Percentiles rank a stretch among this genome's conserved stretches.
phyloP scores from a whole-genome alignment of 2,329 filamentous ascomycete genomes.

The Sclerotinia subarctica region DNA sequence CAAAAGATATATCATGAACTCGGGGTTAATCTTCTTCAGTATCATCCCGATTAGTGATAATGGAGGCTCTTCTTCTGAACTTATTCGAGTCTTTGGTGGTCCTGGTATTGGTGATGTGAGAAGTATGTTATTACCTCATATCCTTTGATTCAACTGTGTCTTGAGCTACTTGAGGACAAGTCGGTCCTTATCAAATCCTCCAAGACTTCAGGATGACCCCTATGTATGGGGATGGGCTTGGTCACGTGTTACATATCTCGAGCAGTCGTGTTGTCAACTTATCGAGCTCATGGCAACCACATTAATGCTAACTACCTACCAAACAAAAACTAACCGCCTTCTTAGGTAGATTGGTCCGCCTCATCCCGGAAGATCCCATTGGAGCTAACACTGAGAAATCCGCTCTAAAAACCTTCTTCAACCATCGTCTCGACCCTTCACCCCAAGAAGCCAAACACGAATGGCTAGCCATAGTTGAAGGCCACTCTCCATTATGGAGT shows the following conservation, averaged over 20 bases:
- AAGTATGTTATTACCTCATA: constrained; percentile 50
- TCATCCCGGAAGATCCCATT: constrained; percentile 68
- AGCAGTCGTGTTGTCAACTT: not conserved
- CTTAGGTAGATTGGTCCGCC: constrained; percentile 77
- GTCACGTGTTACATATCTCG: not conserved
- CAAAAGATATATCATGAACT: not conserved
- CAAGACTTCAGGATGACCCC: not conserved
- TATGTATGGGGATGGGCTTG: not conserved
- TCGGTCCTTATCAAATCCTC: not conserved
- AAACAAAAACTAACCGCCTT: not conserved
- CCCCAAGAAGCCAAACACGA: constrained; percentile 63
- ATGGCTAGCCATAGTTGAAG: constrained; percentile 88
- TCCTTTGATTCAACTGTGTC: not conserved
- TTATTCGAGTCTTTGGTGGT: constrained; percentile 91
- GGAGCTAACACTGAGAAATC: constrained; percentile 55
- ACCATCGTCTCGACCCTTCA: constrained; percentile 71
- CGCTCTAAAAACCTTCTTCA: constrained; percentile 81
- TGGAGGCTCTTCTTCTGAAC: constrained; percentile 87
- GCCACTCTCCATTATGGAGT: constrained; percentile 68
- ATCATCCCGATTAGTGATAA: constrained; percentile 96
- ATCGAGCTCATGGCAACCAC: not conserved
- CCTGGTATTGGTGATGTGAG: constrained; percentile 79
- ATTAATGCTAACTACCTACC: not conserved
- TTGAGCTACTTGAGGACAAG: not conserved
- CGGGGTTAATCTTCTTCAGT: constrained; percentile 50